Conservation (phyloP, 2,329 filamentous ascomycete species). For the Biscogniauxia sp. region DNA sequence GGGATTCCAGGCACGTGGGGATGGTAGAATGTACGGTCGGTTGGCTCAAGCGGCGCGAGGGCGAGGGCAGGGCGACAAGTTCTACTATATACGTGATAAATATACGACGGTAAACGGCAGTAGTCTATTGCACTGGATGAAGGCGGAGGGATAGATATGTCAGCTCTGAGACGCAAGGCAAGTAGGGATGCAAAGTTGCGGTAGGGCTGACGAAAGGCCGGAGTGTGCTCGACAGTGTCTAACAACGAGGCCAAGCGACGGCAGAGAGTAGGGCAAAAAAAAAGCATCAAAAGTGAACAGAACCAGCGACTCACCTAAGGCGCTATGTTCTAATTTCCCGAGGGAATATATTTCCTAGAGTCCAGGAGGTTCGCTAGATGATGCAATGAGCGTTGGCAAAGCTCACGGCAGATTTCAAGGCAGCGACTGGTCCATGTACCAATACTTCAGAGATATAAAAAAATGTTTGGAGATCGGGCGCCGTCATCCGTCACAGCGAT, state of each 20-base stretch:
- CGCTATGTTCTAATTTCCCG: not conserved
- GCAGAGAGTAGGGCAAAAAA: not conserved
- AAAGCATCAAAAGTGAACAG: not conserved
- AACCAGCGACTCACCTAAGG: not conserved
- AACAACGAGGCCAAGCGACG: not conserved
- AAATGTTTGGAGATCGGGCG: slow-evolving; percentile 4
- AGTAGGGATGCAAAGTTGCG: slow-evolving; percentile 6
- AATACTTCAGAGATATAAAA: slow-evolving; percentile 4
- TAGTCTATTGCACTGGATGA: slow-evolving; percentile 9
- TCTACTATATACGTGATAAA: slow-evolving; percentile 19
- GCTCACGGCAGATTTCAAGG: slow-evolving; percentile 7
- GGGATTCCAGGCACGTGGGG: slow-evolving; percentile 4
- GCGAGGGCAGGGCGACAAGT: not conserved
- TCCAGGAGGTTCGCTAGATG: not conserved
- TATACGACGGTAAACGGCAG: slow-evolving; percentile 12
- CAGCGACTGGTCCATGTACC: slow-evolving; percentile 9
- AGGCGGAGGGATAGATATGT: slow-evolving; percentile 11
- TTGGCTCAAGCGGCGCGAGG: slow-evolving; percentile 5
- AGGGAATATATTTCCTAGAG: not conserved
- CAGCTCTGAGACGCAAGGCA: slow-evolving; percentile 1
- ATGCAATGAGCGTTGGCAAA: not conserved
- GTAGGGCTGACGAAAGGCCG: slow-evolving; percentile 7
- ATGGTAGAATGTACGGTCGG: slow-evolving; percentile 4
- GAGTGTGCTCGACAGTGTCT: not conserved
- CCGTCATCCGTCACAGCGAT: slow-evolving; percentile 10